phyloP scores from a whole-genome alignment of 2,329 filamentous ascomycete genomes.

The Alternaria burnsii region DNA sequence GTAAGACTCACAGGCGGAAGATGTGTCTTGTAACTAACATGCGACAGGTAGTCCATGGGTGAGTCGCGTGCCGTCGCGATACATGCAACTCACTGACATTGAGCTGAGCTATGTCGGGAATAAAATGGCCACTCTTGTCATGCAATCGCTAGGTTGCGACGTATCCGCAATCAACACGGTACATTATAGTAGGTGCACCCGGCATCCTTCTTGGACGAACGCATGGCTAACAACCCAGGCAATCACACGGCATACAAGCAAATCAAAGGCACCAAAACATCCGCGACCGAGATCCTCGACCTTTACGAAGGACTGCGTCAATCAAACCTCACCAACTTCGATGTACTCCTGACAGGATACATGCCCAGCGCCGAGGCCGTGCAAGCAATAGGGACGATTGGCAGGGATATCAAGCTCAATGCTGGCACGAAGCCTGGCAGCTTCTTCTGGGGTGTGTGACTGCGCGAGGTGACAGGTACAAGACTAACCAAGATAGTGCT shows the following conservation, averaged over 20 bases:
- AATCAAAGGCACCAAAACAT: conserved; percentile 83
- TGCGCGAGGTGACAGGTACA: too few species aligned
- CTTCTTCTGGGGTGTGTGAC: conserved; percentile 81
- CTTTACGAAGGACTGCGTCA: conserved; percentile 86
- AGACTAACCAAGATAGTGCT: conserved; percentile 65
- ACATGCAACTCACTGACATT: conserved; percentile 29
- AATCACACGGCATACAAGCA: conserved; percentile 95
- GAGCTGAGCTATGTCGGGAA: conserved; percentile 88
- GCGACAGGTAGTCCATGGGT: conserved; percentile 75
- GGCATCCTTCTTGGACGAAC: neutral
- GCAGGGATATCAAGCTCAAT: conserved; percentile 76
- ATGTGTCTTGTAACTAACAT: conserved; percentile 34
- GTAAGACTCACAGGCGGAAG: conserved; percentile 64
- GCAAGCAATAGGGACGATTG: conserved; percentile 84
- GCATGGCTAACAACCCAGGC: conserved; percentile 61
- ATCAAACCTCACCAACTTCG: conserved; percentile 86
- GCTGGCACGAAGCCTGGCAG: conserved; percentile 70
- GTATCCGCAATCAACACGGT: conserved; percentile 95
- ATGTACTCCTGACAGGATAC: conserved; percentile 95
- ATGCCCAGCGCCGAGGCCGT: conserved; percentile 88
- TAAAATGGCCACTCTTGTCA: conserved; percentile 93
- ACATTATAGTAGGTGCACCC: conserved; percentile 79
- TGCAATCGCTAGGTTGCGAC: conserved; percentile 93
- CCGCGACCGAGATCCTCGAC: conserved; percentile 81
- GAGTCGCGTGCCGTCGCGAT: conserved; percentile 50